Percentiles rank a stretch among this genome's conserved stretches.
These are phyloP conservation scores for Hippophae tibetana DNA, from an alignment of 306 rosid genomes.

Conservation along the genomic window DNA sequence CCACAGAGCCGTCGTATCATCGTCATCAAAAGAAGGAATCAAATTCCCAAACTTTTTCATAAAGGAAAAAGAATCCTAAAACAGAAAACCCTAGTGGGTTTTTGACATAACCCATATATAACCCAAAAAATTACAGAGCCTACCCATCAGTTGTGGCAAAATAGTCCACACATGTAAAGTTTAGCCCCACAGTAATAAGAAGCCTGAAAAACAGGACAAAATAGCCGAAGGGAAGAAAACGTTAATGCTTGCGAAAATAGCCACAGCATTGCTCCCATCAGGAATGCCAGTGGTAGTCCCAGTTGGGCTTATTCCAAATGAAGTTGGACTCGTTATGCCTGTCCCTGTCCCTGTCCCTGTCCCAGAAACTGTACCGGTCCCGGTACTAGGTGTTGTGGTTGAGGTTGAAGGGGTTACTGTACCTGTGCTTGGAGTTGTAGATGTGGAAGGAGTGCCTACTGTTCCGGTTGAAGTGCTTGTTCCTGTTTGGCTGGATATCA, in stretches of 20 bases:
- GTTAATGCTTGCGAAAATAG: slow-evolving; percentile 16
- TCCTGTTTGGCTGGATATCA: slow-evolving; percentile 48
- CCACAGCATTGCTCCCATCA: slow-evolving; percentile 20
- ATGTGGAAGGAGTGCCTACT: slow-evolving; percentile 20
- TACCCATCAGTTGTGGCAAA: slow-evolving; percentile 22
- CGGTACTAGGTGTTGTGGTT: slow-evolving; percentile 13
- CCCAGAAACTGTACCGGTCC: slow-evolving; percentile 10
- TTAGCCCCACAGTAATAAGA: slow-evolving; percentile 23
- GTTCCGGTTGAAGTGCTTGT: slow-evolving; percentile 30
- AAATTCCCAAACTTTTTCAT: slow-evolving; percentile 33
- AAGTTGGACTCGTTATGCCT: slow-evolving; percentile 22
- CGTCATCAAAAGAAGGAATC: slow-evolving; percentile 45
- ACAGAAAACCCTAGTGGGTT: slow-evolving; percentile 24
- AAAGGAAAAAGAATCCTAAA: slow-evolving; percentile 3
- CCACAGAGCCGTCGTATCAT: slow-evolving; percentile 15
- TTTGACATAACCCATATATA: slow-evolving; percentile 6
- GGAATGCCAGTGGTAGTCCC: slow-evolving; percentile 25
- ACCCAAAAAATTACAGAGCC: slow-evolving; percentile 23
- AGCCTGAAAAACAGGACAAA: slow-evolving; percentile 23
- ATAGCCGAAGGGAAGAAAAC: slow-evolving; percentile 10
- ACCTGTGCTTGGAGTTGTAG: slow-evolving; percentile 16
- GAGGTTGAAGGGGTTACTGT: slow-evolving; percentile 16
- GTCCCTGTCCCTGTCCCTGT: slow-evolving; percentile 3
- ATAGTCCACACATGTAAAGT: slow-evolving; percentile 35
- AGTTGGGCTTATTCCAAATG: slow-evolving; percentile 63